Conservation (phyloP, 2,329 filamentous ascomycete species). For the Fusarium incarnatum region DNA sequence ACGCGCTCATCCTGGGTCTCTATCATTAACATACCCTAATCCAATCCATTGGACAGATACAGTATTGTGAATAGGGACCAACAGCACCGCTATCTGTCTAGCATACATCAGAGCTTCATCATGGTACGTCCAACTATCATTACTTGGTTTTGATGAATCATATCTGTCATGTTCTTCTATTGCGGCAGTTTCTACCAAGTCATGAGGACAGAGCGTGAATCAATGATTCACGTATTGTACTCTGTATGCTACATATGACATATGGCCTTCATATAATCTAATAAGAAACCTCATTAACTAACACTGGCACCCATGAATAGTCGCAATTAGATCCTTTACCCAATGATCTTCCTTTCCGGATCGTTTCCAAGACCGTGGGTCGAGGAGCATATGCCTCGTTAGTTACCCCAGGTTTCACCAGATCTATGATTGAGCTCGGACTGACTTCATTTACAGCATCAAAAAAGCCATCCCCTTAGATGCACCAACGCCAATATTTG, state of each 20-base stretch:
- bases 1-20: slow-evolving; percentile 29
- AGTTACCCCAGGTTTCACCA: slow-evolving; percentile 45
- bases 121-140: slow-evolving; percentile 36
- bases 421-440: slow-evolving; percentile 6
- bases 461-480: slow-evolving; percentile 89
- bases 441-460: slow-evolving; percentile 67
- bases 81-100: slow-evolving; percentile 21
- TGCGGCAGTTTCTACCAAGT: slow-evolving; percentile 2
- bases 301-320: slow-evolving; percentile 63
- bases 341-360: slow-evolving; percentile 86
- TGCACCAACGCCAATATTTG: slow-evolving; percentile 80
- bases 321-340: slow-evolving; percentile 92
- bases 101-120: slow-evolving; percentile 8
- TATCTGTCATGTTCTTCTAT: neutral
- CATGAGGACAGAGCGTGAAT: slow-evolving; percentile 17
- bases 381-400: slow-evolving; percentile 98
- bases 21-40: slow-evolving; percentile 29
- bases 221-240: slow-evolving; percentile 4
- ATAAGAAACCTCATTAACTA: neutral
- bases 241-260: neutral
- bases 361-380: slow-evolving; percentile 96
- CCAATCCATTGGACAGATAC: slow-evolving; percentile 24
- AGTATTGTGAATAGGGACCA: slow-evolving; percentile 14
- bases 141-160: neutral
- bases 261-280: neutral